Evolutionary conservation across 2,329 filamentous ascomycete species (phyloP), one percentile per base, ranked within the genome.

Genomic region (Xylariaceae sp.): DNA sequence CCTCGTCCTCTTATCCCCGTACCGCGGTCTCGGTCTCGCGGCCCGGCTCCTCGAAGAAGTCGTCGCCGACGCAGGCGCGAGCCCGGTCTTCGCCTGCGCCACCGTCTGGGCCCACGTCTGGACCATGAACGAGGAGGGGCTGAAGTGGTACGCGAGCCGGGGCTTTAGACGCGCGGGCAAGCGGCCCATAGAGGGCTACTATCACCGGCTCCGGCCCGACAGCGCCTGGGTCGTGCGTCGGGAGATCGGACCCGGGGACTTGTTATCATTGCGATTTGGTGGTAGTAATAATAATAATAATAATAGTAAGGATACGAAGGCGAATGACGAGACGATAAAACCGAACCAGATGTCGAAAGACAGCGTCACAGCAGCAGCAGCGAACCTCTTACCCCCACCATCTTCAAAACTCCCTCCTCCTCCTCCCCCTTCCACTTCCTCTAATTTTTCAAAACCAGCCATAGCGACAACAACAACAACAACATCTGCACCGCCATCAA

Each of bases 91-190:
- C 3, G 59, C 47, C 12, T 57, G 67, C 46, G 53, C 67, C 36
- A 66, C 66, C 30, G 63, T 81, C 12, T 82, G 77, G 48, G 80
- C 80, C 4, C 80, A 84, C 56, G 80, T 83, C 12, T 84, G 80
- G 80, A 79, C 78, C 9, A 70, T 78, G 43, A 83, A 82, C 55
- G 68, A 72, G 2, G 78, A 82, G 14, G 80, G 71, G 0, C 59
- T 83, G 44, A 65, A 65, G 41, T 84, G 80, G 79, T 84, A 84
- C 60, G 53, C 64, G 21, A 65, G 67, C 16, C 68, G 76, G 8
- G 76, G 77, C 3, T 84, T 84, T 55, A 52, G 55, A 41, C 64
- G 66, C 35, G 65, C 70, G 34, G 67, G 64, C 9, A 57, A n/a
- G n/a, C n/a, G n/a, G n/a, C n/a, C 66, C 24, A 56, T 81, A 8